These are phyloP conservation scores for Taxillus chinensis DNA, from an alignment of 164 flowering plant species.

Conservation along the genomic window DNA sequence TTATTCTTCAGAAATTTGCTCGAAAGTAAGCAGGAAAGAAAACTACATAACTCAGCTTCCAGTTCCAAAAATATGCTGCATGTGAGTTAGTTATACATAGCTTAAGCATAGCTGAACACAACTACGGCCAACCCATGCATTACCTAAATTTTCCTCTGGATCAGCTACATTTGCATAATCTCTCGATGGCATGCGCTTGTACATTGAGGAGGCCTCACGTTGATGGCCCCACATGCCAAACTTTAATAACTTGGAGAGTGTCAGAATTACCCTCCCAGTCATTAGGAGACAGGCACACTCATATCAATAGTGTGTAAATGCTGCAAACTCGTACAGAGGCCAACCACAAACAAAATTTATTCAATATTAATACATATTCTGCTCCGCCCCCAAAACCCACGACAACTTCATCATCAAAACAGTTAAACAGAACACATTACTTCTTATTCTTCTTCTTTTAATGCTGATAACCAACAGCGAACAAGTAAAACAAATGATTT, in stretches of 20 bases:
- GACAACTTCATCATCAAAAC: too few relatives aligned
- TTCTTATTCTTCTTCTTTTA: too few relatives aligned
- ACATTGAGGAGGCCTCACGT: constrained; percentile 34
- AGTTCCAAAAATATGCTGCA: neutral
- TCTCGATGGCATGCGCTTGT: constrained; percentile 40
- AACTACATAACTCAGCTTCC: neutral
- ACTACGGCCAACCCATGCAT: neutral
- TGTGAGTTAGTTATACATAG: neutral
- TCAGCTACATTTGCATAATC: constrained; percentile 21
- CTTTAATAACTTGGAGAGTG: neutral
- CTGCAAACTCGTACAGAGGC: too few relatives aligned
- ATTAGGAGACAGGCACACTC: too few relatives aligned
- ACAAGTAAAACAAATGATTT: too few relatives aligned
- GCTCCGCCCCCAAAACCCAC: too few relatives aligned
- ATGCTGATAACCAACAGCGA: too few relatives aligned
- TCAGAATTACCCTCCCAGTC: too few relatives aligned
- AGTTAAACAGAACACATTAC: too few relatives aligned
- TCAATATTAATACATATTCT: neutral
- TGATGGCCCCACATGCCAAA: constrained; percentile 43
- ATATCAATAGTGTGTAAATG: too few relatives aligned
- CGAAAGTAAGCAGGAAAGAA: neutral
- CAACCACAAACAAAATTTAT: neutral
- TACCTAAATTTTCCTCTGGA: constrained; percentile 42
- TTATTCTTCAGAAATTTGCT: too few relatives aligned
- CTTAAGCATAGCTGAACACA: neutral